Percentiles rank a stretch among this genome's conserved stretches.
Evolutionary conservation across 2,329 filamentous ascomycete species (phyloP).

Genomic region (Trichoderma breve): DNA sequence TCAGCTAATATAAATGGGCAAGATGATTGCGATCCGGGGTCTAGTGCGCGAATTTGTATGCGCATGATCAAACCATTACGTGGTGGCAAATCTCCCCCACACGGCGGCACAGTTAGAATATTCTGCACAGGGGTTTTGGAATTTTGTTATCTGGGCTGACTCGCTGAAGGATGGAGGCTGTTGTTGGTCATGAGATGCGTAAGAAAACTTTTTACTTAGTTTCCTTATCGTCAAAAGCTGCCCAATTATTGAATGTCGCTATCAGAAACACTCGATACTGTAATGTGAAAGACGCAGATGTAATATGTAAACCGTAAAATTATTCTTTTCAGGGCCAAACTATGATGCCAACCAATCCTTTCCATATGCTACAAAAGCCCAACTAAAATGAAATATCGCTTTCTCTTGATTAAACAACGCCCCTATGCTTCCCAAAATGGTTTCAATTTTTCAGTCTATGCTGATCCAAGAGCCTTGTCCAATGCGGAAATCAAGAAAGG

Average conservation of each 20-base stretch:
- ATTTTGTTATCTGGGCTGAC: not conserved
- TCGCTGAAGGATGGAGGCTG: not conserved
- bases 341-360: not conserved
- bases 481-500: constrained; percentile 2
- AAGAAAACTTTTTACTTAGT: not conserved
- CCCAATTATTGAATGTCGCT: too few relatives aligned
- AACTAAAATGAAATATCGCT: not conserved
- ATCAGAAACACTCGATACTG: too few relatives aligned
- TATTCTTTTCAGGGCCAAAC: not conserved
- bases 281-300: not conserved
- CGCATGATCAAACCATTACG: constrained; percentile 8
- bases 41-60: not conserved
- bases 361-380: not conserved
- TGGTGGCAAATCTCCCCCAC: constrained; percentile 8
- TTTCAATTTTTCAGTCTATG: not conserved
- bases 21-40: not conserved
- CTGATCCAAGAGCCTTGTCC: constrained; percentile 11
- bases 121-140: not conserved
- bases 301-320: not conserved
- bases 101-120: not conserved
- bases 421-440: not conserved
- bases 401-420: not conserved
- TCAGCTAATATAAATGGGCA: not conserved
- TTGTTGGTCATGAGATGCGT: not conserved
- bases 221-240: not conserved